A percentile compares a stretch with the other conserved stretches of the same genome.
phyloP scores from a whole-genome alignment of 345 rosid genomes.

The Salix dunnii region DNA sequence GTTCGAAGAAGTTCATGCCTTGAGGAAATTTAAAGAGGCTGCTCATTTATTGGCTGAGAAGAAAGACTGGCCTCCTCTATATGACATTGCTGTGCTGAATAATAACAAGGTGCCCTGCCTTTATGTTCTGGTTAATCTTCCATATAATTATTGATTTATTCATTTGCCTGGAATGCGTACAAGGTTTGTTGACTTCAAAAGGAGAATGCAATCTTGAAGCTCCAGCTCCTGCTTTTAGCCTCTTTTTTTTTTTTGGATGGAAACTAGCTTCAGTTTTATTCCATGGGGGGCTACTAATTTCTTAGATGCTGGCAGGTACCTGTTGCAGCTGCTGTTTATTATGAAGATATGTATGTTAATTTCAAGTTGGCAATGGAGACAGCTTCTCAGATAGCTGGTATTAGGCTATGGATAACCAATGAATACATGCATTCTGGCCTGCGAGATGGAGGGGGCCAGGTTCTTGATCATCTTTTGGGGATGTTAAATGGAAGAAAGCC shows the following conservation, averaged over 20 bases:
- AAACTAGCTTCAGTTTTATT: neutral
- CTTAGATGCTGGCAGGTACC: slow-evolving; percentile 52
- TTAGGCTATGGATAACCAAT: slow-evolving; percentile 77
- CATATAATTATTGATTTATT: neutral
- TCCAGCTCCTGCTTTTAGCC: neutral
- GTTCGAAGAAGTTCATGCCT: slow-evolving; percentile 78
- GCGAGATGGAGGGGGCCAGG: slow-evolving; percentile 66
- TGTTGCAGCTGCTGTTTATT: slow-evolving; percentile 84
- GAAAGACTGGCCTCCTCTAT: slow-evolving; percentile 77
- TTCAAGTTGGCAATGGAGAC: slow-evolving; percentile 80
- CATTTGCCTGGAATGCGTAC: neutral
- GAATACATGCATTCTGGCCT: slow-evolving; percentile 95
- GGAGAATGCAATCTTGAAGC: neutral
- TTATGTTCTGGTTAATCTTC: neutral
- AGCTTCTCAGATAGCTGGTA: slow-evolving; percentile 61
- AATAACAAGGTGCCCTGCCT: slow-evolving; percentile 55
- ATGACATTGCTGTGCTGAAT: slow-evolving; percentile 43
- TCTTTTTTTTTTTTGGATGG: neutral
- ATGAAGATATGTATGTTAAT: slow-evolving; percentile 83
- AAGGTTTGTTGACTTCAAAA: neutral
- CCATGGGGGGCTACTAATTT: neutral
- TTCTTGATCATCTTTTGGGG: slow-evolving; percentile 76
- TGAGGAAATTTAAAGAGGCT: slow-evolving; percentile 65
- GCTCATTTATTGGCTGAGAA: slow-evolving; percentile 70
- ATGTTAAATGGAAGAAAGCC: slow-evolving; percentile 81